Evolutionary conservation across 495 filamentous ascomycete genomes (phyloP).

Genomic region (Cladorrhinum samala): DNA sequence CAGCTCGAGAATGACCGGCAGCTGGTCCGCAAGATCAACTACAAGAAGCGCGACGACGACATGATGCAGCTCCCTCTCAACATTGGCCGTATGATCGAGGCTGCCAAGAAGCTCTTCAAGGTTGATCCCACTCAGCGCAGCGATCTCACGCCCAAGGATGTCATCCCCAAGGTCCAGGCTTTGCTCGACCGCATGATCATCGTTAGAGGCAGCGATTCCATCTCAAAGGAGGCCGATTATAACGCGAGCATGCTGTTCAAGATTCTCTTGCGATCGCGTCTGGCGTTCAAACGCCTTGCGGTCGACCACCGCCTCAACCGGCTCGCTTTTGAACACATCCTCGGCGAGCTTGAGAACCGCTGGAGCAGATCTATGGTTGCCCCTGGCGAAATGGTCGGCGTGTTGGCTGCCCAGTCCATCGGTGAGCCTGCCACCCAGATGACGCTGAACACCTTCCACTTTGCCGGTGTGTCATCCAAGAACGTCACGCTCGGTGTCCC

Average conservation of each 20-base stretch:
- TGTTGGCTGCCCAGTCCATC: slow-evolving; percentile 95
- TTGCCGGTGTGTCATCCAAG: slow-evolving; percentile 98
- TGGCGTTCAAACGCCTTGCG: slow-evolving; percentile 88
- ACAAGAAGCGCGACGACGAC: slow-evolving; percentile 54
- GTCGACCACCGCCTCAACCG: slow-evolving; percentile 79
- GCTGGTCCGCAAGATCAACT: slow-evolving; percentile 59
- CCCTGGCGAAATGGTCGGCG: slow-evolving; percentile 98
- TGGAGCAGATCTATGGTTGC: slow-evolving; percentile 75
- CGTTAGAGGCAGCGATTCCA: slow-evolving; percentile 73
- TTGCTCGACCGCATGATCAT: slow-evolving; percentile 72
- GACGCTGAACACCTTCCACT: slow-evolving; percentile 99
- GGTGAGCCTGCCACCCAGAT: slow-evolving; percentile 99
- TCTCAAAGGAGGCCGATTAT: slow-evolving; percentile 80
- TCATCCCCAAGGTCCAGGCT: slow-evolving; percentile 72
- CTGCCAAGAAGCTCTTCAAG: slow-evolving; percentile 80
- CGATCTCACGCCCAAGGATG: slow-evolving; percentile 83
- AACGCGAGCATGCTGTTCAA: slow-evolving; percentile 89
- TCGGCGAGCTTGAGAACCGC: slow-evolving; percentile 84
- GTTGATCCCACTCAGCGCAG: slow-evolving; percentile 78
- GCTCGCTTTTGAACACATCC: slow-evolving; percentile 83
- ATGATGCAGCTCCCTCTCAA: slow-evolving; percentile 89
- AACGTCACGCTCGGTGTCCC: slow-evolving; percentile 99
- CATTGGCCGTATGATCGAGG: slow-evolving; percentile 81
- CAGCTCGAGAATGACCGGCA: slow-evolving; percentile 65
- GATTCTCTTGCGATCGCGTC: slow-evolving; percentile 77